Conservation (phyloP, 352 stramenopile genomes). For the Phytophthora agathidicida region DNA sequence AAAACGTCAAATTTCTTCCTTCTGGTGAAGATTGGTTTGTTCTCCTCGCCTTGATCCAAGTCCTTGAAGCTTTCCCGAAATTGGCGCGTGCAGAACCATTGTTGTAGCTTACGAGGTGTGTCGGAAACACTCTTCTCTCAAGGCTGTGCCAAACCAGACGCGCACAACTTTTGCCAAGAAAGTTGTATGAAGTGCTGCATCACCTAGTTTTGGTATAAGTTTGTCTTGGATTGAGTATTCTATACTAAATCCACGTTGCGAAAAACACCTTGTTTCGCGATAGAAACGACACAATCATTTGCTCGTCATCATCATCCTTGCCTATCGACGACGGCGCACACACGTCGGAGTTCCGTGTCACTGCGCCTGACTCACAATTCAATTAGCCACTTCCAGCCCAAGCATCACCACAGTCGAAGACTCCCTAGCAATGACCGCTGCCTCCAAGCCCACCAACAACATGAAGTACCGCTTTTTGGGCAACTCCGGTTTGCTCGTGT, state of each 20-base stretch:
- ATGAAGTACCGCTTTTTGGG: conserved; percentile 53
- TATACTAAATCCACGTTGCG: conserved; percentile 1
- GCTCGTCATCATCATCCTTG: conserved; percentile 7
- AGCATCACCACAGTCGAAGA: neutral
- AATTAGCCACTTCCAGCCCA: conserved; percentile 9
- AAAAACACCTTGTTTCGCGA: no score
- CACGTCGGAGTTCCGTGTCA: no score
- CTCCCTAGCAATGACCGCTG: conserved; percentile 1
- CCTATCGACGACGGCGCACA: no score
- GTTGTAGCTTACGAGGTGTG: no score
- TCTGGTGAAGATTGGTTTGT: no score
- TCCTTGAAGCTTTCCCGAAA: no score
- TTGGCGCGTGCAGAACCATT: no score
- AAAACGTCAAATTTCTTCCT: no score
- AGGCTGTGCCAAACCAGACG: neutral
- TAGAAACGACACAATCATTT: conserved; percentile 7
- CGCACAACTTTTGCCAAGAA: neutral
- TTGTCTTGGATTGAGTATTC: neutral
- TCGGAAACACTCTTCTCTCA: no score
- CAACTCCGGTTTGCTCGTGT: conserved; percentile 46
- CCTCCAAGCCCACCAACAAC: conserved; percentile 13
- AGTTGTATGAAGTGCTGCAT: neutral
- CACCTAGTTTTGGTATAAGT: conserved; percentile 4
- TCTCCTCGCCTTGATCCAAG: no score
- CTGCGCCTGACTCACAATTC: conserved; percentile 8